Base-by-base conservation (phyloP, 345 rosid species). In the Citrus medica region DNA sequence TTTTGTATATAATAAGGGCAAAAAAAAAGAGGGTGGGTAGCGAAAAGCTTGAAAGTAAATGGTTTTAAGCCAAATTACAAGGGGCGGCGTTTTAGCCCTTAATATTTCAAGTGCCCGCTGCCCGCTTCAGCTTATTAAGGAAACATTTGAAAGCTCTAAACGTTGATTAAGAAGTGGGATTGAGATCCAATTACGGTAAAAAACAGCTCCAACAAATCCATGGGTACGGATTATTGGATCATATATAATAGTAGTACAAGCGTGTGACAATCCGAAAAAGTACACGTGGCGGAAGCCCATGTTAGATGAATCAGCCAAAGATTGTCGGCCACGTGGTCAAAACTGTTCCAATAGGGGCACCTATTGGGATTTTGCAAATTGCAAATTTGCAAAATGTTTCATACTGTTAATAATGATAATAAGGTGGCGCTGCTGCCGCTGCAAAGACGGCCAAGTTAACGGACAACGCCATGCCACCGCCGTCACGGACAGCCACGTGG, bases 291-390 rank as follows among this genome's bases (percentile, higher is more conserved):
- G 40, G 3, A 14, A 75, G 14, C 53, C 64, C 78, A 78, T 38
- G 5, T 6, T 2, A 33, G 74, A 22, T 33, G 77, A 21, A 24
- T 69, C 67, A 25, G 73, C 84, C 74, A 74, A 76, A 19, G 67
- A 67, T 6, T 80, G 79, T 69, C 60, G 33, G 67, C 82, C 85
- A 82, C 81, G 81, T 70, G 74, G 65, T 32, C 4, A 3, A 46
- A 1, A 19, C 71, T 13, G 56, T 25, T 55, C 14, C 71, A 71
- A 32, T 63, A n/a, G 62, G 12, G 13, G 22, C 22, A 5, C 3
- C 7, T 9, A 40, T 9, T 40, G 46, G 13, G 46, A 9, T 40
- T 9, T 40, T 53, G 22, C 56, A 51, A 51, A 51, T 51, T 51
- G 56, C 56, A 51, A 51, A 46, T 46, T 46, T 12, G 17, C 5